Evolutionary conservation across 1,284 basidiomycete genomes (phyloP), one percentile per base, ranked within the genome.

Genomic region (Boletus mariae): DNA sequence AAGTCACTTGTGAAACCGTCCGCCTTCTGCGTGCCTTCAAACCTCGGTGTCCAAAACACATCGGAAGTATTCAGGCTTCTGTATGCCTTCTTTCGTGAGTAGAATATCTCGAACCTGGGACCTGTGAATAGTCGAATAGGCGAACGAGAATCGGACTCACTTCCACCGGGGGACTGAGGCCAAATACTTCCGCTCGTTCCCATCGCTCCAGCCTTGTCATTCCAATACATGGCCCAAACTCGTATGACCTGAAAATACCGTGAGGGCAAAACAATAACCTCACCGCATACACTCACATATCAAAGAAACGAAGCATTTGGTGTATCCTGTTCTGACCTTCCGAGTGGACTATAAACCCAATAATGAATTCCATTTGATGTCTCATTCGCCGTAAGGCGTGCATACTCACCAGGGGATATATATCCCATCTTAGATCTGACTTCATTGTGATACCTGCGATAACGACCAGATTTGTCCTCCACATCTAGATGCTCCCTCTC

Each of bases 211-310:
- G 73, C 42, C 94, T 82, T 12, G 85, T 82, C 45, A 95, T 79
- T 1, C 94, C 94, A 42, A 91, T 78, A 60, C 87, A 93, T 2
- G 94, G 94, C 0, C 94, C 94, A 65, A 86, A 96, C 59, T 92
- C 84, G 53, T 86, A 85, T 0, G 85, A 84, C 62, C 87, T 89
- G 41, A 42, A 37, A 10, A 28, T 29, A 29, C 5, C 32, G 20
- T 55, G 48, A 57, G 37, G 35, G 48, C 49, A 32, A 3, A 44
- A n/a, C n/a, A 28, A 29, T 31, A 9, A 38, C 44, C 37, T 25
- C 26, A 35, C 2, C 26, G 38, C 40, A 41, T 51, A 47, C 42
- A 70, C 80, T 57, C 62, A 85, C 82, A 90, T 71, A 68, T 94
- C 92, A 61, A 94, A 94, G 2, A 87, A 80, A 2, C 90, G 81